Conservation (phyloP, 352 stramenopile species). For the Halophytophthora polymorphica region DNA sequence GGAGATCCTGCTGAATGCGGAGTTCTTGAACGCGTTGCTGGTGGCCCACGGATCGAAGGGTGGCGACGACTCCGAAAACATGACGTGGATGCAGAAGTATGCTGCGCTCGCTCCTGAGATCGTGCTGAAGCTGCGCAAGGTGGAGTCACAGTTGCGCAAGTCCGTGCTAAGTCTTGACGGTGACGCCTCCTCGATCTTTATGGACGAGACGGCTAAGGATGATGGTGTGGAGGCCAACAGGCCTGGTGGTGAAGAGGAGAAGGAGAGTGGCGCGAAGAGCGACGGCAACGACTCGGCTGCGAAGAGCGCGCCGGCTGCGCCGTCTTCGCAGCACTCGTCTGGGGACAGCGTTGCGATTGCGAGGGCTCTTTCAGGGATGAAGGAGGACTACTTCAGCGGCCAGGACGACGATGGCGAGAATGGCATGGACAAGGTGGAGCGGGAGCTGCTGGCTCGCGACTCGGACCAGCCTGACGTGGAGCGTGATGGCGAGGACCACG, state of each 20-base stretch:
- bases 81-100: constrained; percentile 52
- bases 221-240: constrained; percentile 1
- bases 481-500: constrained; percentile 16
- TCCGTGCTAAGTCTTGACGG: constrained; percentile 25
- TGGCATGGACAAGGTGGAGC: constrained; percentile 15
- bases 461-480: constrained; percentile 28
- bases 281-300: not conserved
- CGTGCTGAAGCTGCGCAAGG: constrained; percentile 35
- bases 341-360: constrained; percentile 27
- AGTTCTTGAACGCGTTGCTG: constrained; percentile 56
- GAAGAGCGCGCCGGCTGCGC: constrained; percentile 4
- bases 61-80: constrained; percentile 21
- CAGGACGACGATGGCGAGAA: constrained; percentile 20
- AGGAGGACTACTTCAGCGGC: constrained; percentile 34
- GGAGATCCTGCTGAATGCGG: constrained; percentile 53
- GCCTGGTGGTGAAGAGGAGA: constrained; percentile 1
- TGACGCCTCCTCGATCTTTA: constrained; percentile 13
- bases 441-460: constrained; percentile 4
- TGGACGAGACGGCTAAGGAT: constrained; percentile 7
- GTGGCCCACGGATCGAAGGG: constrained; percentile 23
- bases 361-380: constrained; percentile 24
- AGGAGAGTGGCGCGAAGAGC: constrained; percentile 1
- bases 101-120: constrained; percentile 44
- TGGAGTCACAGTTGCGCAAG: constrained; percentile 43
- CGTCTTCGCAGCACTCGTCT: constrained; percentile 26